Evolutionary conservation across 2,329 filamentous ascomycete species (phyloP).

Genomic region (Rhexocercosporidium sp.): DNA sequence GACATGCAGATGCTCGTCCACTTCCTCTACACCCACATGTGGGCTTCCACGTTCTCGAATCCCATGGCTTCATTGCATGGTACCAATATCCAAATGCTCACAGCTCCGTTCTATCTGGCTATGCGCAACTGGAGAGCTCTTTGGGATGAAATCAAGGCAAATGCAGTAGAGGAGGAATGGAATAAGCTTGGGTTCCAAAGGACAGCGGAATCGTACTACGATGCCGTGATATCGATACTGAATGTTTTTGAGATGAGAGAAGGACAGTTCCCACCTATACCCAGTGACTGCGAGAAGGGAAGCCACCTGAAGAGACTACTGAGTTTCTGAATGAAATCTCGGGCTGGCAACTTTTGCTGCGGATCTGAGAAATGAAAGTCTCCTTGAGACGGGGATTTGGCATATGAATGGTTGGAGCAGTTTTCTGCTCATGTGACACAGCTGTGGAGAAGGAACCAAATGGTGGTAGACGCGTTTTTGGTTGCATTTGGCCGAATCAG

Average conservation of each 20-base stretch:
- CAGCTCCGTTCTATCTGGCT: slow-evolving; percentile 36
- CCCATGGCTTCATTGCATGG: slow-evolving; percentile 30
- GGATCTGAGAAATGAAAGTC: too few species aligned
- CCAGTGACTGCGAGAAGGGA: slow-evolving; percentile 40
- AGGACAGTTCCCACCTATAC: slow-evolving; percentile 35
- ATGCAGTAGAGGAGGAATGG: slow-evolving; percentile 33
- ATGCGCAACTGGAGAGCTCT: slow-evolving; percentile 39
- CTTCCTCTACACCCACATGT: slow-evolving; percentile 40
- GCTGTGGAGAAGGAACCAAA: neutral
- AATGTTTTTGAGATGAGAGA: slow-evolving; percentile 34
- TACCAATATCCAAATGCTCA: slow-evolving; percentile 25
- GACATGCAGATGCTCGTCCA: slow-evolving; percentile 43
- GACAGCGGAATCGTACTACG: slow-evolving; percentile 40
- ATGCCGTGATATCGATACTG: slow-evolving; percentile 33
- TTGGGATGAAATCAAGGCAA: slow-evolving; percentile 39
- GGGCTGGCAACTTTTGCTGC: neutral
- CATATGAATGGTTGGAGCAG: neutral
- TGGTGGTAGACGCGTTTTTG: neutral
- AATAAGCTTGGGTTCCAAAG: slow-evolving; percentile 39
- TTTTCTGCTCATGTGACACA: neutral
- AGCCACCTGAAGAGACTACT: slow-evolving; percentile 38
- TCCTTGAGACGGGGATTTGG: neutral
- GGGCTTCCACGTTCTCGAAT: slow-evolving; percentile 38
- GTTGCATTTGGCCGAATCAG: neutral
- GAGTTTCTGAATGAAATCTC: slow-evolving; percentile 23